Percentiles rank a stretch among this genome's conserved stretches.
Conservation (phyloP, 108 stramenopile genomes). For the Thalassiosira profunda region DNA sequence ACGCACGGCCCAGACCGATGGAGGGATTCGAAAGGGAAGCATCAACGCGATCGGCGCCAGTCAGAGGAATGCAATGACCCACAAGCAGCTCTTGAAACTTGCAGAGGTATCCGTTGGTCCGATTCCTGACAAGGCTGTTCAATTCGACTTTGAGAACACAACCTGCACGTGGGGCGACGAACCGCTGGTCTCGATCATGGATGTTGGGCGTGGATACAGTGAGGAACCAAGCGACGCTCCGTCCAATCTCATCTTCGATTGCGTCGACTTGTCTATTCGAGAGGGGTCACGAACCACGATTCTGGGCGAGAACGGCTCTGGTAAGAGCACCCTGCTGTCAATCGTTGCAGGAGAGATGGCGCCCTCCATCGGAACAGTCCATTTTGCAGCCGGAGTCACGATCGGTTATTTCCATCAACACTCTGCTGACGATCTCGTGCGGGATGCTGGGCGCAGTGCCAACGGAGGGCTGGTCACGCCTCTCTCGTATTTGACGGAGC, state of each 20-base stretch:
- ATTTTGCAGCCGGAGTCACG: constrained; percentile 71
- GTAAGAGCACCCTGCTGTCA: constrained; percentile 91
- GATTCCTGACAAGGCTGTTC: constrained; percentile 81
- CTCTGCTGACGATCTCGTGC: constrained; percentile 72
- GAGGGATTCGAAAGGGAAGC: constrained; percentile 56
- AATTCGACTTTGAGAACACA: constrained; percentile 65
- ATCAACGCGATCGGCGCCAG: constrained; percentile 63
- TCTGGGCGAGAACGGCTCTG: constrained; percentile 88
- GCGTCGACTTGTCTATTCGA: constrained; percentile 75
- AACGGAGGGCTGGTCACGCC: constrained; percentile 32
- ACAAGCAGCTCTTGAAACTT: constrained; percentile 59
- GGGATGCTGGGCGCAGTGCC: constrained; percentile 24
- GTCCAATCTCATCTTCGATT: constrained; percentile 65
- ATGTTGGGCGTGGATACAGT: constrained; percentile 63
- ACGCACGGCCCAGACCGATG: constrained; percentile 58
- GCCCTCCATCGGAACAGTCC: constrained; percentile 83
- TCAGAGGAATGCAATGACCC: constrained; percentile 42
- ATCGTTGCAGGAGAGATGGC: constrained; percentile 81
- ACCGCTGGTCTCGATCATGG: constrained; percentile 67
- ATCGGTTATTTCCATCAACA: constrained; percentile 92
- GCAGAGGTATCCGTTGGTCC: constrained; percentile 43
- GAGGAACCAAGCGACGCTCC: neutral
- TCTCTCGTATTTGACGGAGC: constrained; percentile 45
- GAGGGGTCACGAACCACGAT: constrained; percentile 70
- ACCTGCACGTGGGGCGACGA: constrained; percentile 68